Base-by-base conservation (phyloP, 2,329 filamentous ascomycete species). In the Fusarium tricinctum region DNA sequence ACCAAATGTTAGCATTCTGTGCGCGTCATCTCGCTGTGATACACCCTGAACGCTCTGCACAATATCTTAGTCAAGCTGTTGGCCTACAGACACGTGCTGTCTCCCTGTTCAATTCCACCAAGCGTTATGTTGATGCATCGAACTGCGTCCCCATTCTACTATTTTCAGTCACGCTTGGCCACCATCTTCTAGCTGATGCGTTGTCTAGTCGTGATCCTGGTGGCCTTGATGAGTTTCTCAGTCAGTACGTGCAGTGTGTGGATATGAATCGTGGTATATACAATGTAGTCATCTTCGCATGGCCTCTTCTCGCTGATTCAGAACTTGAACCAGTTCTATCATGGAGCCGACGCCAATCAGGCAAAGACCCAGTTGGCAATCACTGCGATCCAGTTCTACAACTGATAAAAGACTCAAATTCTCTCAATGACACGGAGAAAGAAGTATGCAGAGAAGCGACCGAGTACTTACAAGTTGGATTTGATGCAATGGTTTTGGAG, bases 1-100 rank as follows among this genome's bases (percentile, higher is more conserved):
- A 72, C 3, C 53, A 64, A 2, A 15, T 69, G 1, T 17, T 72
- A 2, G 70, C 69, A 2, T 61, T 71, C 14, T 71, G 69, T 8
- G 70, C 70, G 3, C 56, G 58, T 0, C 70, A 72, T 26, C 26
- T 72, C 0, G 54, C 64, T 0, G 28, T 19, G 1, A n/a, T 66
- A 2, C n/a, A 49, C 12, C 44, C 58, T 0, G 53, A 60, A 1
- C 50, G 45, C 0, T 32, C 52, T 0, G 6, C 8, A 0, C 14
- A 9, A 0, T 67, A 71, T 1, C 55, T 60, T 0, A 4, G 64
- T 0, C 56, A 57, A 40, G 60, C 69, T 3, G 35, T 63, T 0
- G 30, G 35, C 0, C 1, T 72, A 0, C 70, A 72, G 1, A 72
- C 50, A 1, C 42, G 51, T 1, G 70, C 70, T 0, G 12, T 72